Evolutionary conservation across 2,329 filamentous ascomycete species (phyloP), one percentile per base, ranked within the genome.

Genomic region (Stagonosporopsis tanaceti): DNA sequence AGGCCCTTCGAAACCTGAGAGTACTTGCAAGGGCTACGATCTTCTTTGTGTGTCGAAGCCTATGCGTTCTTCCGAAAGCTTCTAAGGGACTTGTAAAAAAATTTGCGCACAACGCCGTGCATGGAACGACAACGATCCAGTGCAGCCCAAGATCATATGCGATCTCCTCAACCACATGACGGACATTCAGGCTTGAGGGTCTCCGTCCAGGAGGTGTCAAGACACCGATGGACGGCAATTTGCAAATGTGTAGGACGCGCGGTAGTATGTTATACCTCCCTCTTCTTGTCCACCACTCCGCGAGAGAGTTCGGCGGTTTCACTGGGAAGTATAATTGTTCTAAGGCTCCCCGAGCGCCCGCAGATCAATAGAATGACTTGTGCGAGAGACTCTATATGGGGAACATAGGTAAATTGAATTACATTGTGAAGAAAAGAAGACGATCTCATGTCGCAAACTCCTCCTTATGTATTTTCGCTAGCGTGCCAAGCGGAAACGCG

Each of bases 331-430:
- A 81, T 79, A 78, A 53, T 82, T 86, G 82, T 76, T 90, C 91
- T 96, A 92, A 90, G 94, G 90, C 91, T 91, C 93, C 92, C 89
- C 93, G 93, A 99, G 95, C 95, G 92, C 94, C 93, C 93, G 92
- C 90, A 86, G 98, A 85, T 92, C 91, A 93, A 72, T 58, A 87
- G 90, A 27, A 27, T 27, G 25, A 27, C 4, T 4, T 4, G 4
- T 7, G 25, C 25, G 25, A 27, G 25, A 4, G 25, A 27, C 25
- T 27, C 25, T 4, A 27, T 27, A 27, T 4, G 25, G 25, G 25
- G 25, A 7, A 7, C 25, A 4, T 27, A 27, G 25, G 25, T 27
- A 27, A 27, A 27, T 27, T 27, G 25, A 27, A 27, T 27, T 87
- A 92, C 88, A 92, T 91, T 94, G 50, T 53, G 84, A 80, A 78